Percentiles rank a stretch among this genome's conserved stretches.
Conservation (phyloP, 2,329 filamentous ascomycete genomes). For the Simplicillium aogashimaense region DNA sequence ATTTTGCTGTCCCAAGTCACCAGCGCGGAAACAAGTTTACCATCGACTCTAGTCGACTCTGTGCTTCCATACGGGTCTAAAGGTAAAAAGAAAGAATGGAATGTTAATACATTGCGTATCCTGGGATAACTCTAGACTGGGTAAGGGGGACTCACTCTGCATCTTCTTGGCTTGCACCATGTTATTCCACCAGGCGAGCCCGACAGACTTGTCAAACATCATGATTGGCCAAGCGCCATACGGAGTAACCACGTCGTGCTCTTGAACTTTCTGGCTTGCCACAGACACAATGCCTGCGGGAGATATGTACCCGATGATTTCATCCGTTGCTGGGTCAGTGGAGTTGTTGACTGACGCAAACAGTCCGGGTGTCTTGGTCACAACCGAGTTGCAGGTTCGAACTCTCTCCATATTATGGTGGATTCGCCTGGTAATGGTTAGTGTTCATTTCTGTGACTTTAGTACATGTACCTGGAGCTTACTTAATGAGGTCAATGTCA, state of each 20-base stretch:
- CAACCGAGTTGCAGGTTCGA: slow-evolving; percentile 29
- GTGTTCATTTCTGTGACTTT: background rate
- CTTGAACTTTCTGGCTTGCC: slow-evolving; percentile 26
- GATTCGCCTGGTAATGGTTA: slow-evolving; percentile 16
- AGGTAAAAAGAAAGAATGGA: background rate
- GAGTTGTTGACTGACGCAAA: slow-evolving; percentile 32
- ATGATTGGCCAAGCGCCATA: slow-evolving; percentile 27
- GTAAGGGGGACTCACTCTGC: slow-evolving; percentile 23
- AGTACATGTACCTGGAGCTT: no score
- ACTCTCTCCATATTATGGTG: slow-evolving; percentile 28
- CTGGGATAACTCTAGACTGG: background rate
- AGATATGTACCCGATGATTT: slow-evolving; percentile 29
- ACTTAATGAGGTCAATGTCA: slow-evolving; percentile 27
- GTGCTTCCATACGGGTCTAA: slow-evolving; percentile 29
- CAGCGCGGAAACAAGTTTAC: slow-evolving; percentile 25
- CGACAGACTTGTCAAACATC: slow-evolving; percentile 25
- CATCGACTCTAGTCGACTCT: slow-evolving; percentile 27
- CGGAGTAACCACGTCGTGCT: slow-evolving; percentile 29
- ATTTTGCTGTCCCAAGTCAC: slow-evolving; percentile 34
- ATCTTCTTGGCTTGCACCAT: slow-evolving; percentile 31
- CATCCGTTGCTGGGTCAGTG: slow-evolving; percentile 22
- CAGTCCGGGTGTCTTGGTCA: slow-evolving; percentile 25
- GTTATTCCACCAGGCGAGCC: slow-evolving; percentile 31
- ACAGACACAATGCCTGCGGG: slow-evolving; percentile 29
- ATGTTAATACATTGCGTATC: no score